Evolutionary conservation across 2,329 filamentous ascomycete species (phyloP).

Genomic region (Monascus ruber): DNA sequence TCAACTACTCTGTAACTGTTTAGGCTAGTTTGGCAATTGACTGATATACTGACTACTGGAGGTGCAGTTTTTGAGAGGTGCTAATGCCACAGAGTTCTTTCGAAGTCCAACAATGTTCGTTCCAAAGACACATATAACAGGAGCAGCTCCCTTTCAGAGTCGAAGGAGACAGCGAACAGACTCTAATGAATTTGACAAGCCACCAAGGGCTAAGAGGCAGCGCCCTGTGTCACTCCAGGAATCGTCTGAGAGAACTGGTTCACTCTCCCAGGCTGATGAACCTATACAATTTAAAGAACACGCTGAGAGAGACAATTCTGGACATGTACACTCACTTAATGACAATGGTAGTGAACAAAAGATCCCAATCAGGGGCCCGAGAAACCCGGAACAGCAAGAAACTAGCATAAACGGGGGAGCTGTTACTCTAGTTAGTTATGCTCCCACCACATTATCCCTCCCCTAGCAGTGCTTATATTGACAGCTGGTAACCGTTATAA

Average conservation of each 20-base stretch:
- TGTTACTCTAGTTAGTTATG: conserved; percentile 24
- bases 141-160: conserved; percentile 18
- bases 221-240: conserved; percentile 31
- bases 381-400: conserved; percentile 23
- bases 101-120: conserved; percentile 22
- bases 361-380: conserved; percentile 26
- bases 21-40: too few relatives aligned
- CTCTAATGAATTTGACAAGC: conserved; percentile 35
- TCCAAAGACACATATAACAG: conserved; percentile 15
- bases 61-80: too few relatives aligned
- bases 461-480: not conserved
- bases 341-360: conserved; percentile 13
- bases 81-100: too few relatives aligned
- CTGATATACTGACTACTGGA: too few relatives aligned
- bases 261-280: conserved; percentile 5
- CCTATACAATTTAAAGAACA: conserved; percentile 8
- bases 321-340: conserved; percentile 3
- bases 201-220: conserved; percentile 36
- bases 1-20: too few relatives aligned
- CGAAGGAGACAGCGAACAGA: conserved; percentile 29
- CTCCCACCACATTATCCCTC: not conserved
- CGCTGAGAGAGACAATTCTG: conserved; percentile 5
- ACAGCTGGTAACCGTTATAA: not conserved
- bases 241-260: conserved; percentile 14
- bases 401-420: conserved; percentile 18